Conservation (phyloP, 306 rosid species). For the Cucurbita ficifolia region DNA sequence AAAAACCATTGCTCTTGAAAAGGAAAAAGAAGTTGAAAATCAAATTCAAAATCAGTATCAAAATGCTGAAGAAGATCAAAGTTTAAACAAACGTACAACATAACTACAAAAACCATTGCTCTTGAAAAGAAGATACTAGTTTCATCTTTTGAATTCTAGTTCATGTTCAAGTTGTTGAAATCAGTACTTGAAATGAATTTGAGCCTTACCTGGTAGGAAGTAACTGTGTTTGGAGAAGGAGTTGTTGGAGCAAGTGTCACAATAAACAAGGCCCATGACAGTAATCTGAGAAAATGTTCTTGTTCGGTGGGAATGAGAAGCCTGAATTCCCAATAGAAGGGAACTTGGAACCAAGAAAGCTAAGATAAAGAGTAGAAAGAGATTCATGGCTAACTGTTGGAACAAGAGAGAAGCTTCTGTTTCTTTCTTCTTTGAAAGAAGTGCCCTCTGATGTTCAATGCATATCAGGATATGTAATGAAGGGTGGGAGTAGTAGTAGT, state of each 20-base stretch:
- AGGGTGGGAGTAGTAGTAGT: background rate
- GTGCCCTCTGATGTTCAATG: constrained; percentile 1
- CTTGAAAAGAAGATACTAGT: background rate
- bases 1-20: background rate
- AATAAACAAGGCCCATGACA: constrained; percentile 92
- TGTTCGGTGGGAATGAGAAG: background rate
- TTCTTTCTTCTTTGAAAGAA: background rate
- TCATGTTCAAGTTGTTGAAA: background rate
- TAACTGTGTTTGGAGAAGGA: constrained; percentile 77
- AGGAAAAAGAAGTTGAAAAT: background rate
- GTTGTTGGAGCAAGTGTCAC: constrained; percentile 89
- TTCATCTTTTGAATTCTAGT: background rate
- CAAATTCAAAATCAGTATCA: background rate
- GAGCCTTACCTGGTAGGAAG: constrained; percentile 48
- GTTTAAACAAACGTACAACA: background rate
- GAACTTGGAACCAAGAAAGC: constrained; percentile 25
- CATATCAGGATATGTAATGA: constrained; percentile 3
- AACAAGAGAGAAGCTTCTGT: background rate
- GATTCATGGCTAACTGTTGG: constrained; percentile 3
- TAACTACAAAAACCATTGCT: background rate
- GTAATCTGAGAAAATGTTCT: constrained; percentile 47
- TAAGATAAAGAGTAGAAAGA: constrained; percentile 24
- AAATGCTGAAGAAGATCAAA: background rate
- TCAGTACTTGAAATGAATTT: background rate
- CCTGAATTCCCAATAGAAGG: constrained; percentile 31